Base-by-base conservation (phyloP, 176 grass and related monocot genomes). In the sorghum (Sorghum bicolor) region DNA sequence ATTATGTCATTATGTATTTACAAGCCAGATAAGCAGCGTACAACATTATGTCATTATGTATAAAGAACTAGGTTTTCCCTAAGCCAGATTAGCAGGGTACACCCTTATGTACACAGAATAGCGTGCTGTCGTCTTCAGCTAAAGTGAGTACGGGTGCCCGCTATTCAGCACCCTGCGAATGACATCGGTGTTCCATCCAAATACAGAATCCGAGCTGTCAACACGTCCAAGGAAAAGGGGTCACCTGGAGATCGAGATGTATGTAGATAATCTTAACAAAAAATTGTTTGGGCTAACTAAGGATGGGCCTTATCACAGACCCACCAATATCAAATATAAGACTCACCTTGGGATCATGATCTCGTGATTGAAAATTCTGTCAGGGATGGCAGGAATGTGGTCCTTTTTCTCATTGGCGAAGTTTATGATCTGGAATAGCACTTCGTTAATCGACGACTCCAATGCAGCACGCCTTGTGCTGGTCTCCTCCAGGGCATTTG, bases 341-440 rank as follows among this genome's bases (percentile, higher is more conserved):
- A 28, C 66, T 82, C 61, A 95, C 96, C 91, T 98, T 84, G 96
- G 96, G 77, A 89, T 93, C 55, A 85, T 81, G 71, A 98, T 95
- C 74, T 98, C 96, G 10, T 98, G 94, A 67, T 92, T 94, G 77
- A 94, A 98, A 64, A 92, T 95, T 77, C 94, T 86, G 50, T 95
- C 92, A 64, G 89, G 87, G 26, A 95, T 80, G 20, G 91, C 50
- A 71, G 96, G 93, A 61, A 98, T 94, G 41, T 98, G 93, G 63
- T 98, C 93, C 74, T 94, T 92, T 72, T 98, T 98, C 77, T 98
- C 91, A 64, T 98, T 98, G 19, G 91, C 93, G 28, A 95, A 98
- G 64, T 81, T 89, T 81, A 98, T 95, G 64, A 98, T 92, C 71
- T 95, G 96, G 79, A 95, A 94, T 47, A 98, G n/a, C 26, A 95